These are phyloP conservation scores for Euphrasia arctica DNA, from an alignment of 305 asterid genomes.

Conservation along the genomic window DNA sequence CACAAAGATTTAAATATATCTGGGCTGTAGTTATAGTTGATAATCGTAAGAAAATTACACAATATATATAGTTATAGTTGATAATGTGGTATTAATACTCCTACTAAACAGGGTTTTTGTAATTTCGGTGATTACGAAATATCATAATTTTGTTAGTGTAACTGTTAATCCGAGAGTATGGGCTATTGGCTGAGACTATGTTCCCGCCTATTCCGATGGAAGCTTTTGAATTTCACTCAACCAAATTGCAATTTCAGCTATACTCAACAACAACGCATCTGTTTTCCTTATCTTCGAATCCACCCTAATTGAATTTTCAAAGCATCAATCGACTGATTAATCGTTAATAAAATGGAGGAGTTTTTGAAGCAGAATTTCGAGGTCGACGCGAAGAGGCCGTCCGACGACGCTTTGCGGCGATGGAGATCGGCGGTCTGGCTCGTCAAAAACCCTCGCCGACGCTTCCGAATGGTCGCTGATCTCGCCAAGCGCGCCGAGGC, in stretches of 20 bases:
- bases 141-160: no score
- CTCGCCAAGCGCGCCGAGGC: slow-evolving; percentile 78
- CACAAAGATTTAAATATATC: no score
- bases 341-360: slow-evolving; percentile 42
- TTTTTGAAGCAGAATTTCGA: slow-evolving; percentile 61
- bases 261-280: neutral
- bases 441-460: slow-evolving; percentile 76
- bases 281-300: slow-evolving; percentile 1
- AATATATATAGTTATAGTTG: no score
- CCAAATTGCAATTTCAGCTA: neutral
- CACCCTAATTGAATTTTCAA: neutral
- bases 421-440: slow-evolving; percentile 85
- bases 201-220: slow-evolving; percentile 37
- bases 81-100: no score
- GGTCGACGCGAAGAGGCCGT: slow-evolving; percentile 64
- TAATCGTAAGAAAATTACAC: no score
- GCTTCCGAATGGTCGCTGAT: slow-evolving; percentile 87
- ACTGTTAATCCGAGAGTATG: neutral
- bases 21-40: no score
- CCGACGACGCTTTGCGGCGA: slow-evolving; percentile 60
- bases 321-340: neutral
- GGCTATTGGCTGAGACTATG: slow-evolving; percentile 25
- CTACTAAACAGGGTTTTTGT: no score
- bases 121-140: no score
- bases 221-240: slow-evolving; percentile 25